Evolutionary conservation across 106 monocot genomes (phyloP).

Genomic region (Acorus calamus): DNA sequence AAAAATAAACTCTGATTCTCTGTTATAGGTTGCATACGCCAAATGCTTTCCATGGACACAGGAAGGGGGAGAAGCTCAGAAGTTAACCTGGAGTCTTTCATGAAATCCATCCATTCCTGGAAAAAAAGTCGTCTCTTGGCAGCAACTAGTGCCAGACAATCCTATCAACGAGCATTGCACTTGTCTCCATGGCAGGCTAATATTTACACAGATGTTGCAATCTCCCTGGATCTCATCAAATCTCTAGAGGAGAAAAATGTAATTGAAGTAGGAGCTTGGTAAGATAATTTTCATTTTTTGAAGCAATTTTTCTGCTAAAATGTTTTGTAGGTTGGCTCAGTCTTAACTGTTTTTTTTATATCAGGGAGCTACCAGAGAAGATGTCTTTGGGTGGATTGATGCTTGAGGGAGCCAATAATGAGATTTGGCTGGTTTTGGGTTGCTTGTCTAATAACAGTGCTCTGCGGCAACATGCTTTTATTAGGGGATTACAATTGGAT

Average conservation of each 20-base stretch:
- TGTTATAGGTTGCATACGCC: slow-evolving; percentile 59
- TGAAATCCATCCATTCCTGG: slow-evolving; percentile 44
- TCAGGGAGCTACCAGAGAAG: slow-evolving; percentile 69
- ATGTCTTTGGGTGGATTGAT: slow-evolving; percentile 71
- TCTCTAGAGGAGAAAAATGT: slow-evolving; percentile 28
- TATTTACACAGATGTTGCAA: slow-evolving; percentile 65
- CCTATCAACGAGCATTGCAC: slow-evolving; percentile 82
- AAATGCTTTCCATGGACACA: slow-evolving; percentile 81
- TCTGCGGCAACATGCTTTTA: slow-evolving; percentile 84
- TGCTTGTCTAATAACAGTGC: slow-evolving; percentile 45
- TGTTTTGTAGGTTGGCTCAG: neutral
- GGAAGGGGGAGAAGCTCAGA: slow-evolving; percentile 10
- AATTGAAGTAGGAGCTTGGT: slow-evolving; percentile 36
- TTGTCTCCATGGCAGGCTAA: slow-evolving; percentile 87
- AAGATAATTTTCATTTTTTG: slow-evolving; percentile 8
- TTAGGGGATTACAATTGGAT: slow-evolving; percentile 81
- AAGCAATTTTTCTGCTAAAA: neutral
- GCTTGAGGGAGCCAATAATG: slow-evolving; percentile 61
- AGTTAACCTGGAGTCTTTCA: slow-evolving; percentile 34
- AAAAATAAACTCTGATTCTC: neutral
- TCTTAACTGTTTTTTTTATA: slow-evolving; percentile 8
- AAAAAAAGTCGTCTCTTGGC: slow-evolving; percentile 43
- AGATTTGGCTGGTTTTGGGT: slow-evolving; percentile 71
- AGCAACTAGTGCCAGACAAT: slow-evolving; percentile 42
- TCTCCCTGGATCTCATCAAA: slow-evolving; percentile 41